Percentiles rank a stretch among this genome's conserved stretches.
Evolutionary conservation across 139 green algal species (phyloP).

Genomic region (Axilococcus clingmanii): DNA sequence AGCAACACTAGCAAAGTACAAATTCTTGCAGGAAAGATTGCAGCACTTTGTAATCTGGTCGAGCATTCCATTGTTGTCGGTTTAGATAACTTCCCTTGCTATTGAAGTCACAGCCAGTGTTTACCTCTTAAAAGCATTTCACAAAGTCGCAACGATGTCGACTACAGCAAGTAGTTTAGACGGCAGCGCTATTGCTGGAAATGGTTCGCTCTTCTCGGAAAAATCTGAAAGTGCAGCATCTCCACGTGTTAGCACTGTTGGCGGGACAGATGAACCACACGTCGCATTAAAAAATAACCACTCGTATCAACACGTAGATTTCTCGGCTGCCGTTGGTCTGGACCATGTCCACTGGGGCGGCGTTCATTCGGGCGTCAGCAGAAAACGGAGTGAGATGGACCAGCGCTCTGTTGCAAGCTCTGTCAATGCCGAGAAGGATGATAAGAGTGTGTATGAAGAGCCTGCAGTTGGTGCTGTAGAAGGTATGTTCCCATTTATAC

Average conservation of each 20-base stretch:
- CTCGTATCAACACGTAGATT: too few relatives aligned
- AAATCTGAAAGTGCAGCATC: constrained; percentile 6
- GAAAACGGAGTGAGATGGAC: constrained; percentile 4
- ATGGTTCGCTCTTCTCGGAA: too few relatives aligned
- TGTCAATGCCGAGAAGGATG: constrained; percentile 16
- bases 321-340: constrained; percentile 1
- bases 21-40: too few relatives aligned
- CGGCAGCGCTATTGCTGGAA: too few relatives aligned
- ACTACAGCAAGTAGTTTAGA: too few relatives aligned
- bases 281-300: background rate
- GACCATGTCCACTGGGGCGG: constrained; percentile 12
- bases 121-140: too few relatives aligned
- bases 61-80: too few relatives aligned
- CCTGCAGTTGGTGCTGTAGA: constrained; percentile 3
- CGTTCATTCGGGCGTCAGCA: constrained; percentile 8
- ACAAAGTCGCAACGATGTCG: too few relatives aligned
- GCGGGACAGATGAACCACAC: background rate
- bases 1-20: too few relatives aligned
- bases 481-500: background rate
- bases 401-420: constrained; percentile 7
- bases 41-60: too few relatives aligned
- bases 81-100: too few relatives aligned
- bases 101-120: too few relatives aligned
- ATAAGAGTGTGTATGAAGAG: constrained; percentile 21
- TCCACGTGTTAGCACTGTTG: constrained; percentile 7